phyloP scores from a whole-genome alignment of 805 yeast genomes.

The Yueomyces sinensis region DNA sequence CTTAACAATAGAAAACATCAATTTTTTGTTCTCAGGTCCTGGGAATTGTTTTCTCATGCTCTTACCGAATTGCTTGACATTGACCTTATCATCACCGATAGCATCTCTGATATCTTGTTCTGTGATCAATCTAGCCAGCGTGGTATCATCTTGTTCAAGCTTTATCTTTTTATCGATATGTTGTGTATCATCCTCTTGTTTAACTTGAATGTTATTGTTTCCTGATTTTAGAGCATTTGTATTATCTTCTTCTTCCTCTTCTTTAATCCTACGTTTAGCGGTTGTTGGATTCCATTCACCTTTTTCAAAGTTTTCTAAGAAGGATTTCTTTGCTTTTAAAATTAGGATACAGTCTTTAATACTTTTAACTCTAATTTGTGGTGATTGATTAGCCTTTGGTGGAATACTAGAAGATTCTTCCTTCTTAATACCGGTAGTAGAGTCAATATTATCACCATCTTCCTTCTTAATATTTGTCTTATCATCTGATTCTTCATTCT shows the following conservation, averaged over 20 bases:
- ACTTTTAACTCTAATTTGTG: conserved; percentile 31
- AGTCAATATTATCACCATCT: conserved; percentile 26
- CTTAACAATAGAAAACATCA: conserved; percentile 20
- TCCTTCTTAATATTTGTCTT: conserved; percentile 26
- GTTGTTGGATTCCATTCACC: conserved; percentile 74
- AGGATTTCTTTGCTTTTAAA: conserved; percentile 47
- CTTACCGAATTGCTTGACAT: conserved; percentile 48
- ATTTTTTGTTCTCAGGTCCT: conserved; percentile 19
- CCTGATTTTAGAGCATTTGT: too few species aligned
- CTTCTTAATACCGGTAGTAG: conserved; percentile 5
- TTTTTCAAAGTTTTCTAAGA: conserved; percentile 52
- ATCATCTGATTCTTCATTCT: conserved; percentile 23
- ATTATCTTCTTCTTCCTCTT: not conserved
- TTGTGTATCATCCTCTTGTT: too few species aligned
- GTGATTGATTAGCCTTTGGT: conserved; percentile 12
- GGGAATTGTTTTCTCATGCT: conserved; percentile 41
- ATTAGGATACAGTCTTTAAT: conserved; percentile 42
- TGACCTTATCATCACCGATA: conserved; percentile 28
- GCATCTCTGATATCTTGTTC: conserved; percentile 59
- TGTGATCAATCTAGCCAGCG: conserved; percentile 33
- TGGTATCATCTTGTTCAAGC: conserved; percentile 18
- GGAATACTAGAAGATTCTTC: conserved; percentile 2
- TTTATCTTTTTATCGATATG: conserved; percentile 19
- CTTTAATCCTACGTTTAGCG: conserved; percentile 22
- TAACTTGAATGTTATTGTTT: conserved; percentile 2